phyloP scores from a whole-genome alignment of 2,329 filamentous ascomycete genomes.

The Cladorrhinum sp. region DNA sequence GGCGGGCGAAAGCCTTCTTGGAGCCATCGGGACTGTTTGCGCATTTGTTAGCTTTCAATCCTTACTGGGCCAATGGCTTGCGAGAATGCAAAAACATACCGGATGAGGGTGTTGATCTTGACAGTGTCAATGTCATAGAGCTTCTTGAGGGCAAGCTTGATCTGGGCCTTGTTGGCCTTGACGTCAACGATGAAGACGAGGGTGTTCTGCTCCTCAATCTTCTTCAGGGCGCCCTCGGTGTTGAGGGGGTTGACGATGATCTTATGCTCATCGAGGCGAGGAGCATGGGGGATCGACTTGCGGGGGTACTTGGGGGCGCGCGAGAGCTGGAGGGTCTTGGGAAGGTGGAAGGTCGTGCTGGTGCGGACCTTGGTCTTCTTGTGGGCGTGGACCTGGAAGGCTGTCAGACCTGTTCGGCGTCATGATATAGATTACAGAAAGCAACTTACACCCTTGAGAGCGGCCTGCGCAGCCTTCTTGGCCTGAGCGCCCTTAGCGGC shows the following conservation, averaged over 20 bases:
- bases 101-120: constrained; percentile 99
- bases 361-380: constrained; percentile 91
- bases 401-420: constrained; percentile 21
- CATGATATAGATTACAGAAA: neutral
- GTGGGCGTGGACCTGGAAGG: constrained; percentile 54
- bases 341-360: constrained; percentile 93
- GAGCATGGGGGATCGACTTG: constrained; percentile 86
- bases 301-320: constrained; percentile 94
- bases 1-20: constrained; percentile 98
- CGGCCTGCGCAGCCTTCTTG: constrained; percentile 90
- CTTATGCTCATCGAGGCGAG: constrained; percentile 96
- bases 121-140: constrained; percentile 96
- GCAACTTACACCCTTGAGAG: constrained; percentile 85
- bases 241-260: constrained; percentile 97
- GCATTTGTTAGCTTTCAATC: constrained; percentile 16
- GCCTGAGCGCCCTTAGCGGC: constrained; percentile 71
- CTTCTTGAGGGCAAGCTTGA: constrained; percentile 97
- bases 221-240: constrained; percentile 99
- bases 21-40: constrained; percentile 76
- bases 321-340: constrained; percentile 91
- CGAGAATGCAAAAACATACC: constrained; percentile 56
- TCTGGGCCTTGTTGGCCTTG: constrained; percentile 99
- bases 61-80: too few relatives aligned
- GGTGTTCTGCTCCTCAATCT: constrained; percentile 99
- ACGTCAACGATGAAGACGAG: constrained; percentile 95